Evolutionary conservation across 371 early-diverging fungal species (phyloP).

Genomic region (Haplosporangium sp.): DNA sequence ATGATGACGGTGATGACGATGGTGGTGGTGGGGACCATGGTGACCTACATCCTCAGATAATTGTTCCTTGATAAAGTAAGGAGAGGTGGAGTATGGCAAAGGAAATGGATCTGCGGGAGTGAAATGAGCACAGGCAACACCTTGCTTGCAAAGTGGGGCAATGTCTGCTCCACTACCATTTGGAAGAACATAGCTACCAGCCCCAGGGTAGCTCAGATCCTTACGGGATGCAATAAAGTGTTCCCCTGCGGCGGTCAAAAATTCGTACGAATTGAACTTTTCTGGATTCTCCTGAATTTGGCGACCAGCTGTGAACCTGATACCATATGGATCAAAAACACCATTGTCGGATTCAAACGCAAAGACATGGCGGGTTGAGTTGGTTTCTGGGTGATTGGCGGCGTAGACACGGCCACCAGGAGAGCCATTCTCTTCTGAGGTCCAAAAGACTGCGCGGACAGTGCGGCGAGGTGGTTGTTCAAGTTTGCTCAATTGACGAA

Average conservation of each 20-base stretch:
- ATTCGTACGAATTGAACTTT: constrained; percentile 42
- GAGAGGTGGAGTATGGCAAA: constrained; percentile 51
- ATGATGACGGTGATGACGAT: constrained; percentile 5
- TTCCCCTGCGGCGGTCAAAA: constrained; percentile 38
- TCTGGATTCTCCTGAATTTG: constrained; percentile 37
- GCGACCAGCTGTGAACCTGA: constrained; percentile 40
- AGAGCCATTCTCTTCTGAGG: constrained; percentile 66
- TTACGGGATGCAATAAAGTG: constrained; percentile 41
- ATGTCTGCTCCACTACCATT: constrained; percentile 60
- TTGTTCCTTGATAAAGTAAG: constrained; percentile 31
- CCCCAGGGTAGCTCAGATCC: constrained; percentile 45
- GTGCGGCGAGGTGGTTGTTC: constrained; percentile 63
- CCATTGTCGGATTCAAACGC: constrained; percentile 69
- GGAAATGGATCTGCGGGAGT: constrained; percentile 58
- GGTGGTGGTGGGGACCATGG: neutral
- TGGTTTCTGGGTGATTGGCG: constrained; percentile 55
- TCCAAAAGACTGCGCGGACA: constrained; percentile 69
- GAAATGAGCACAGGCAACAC: constrained; percentile 65
- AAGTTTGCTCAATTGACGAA: constrained; percentile 58
- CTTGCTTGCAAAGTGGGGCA: constrained; percentile 57
- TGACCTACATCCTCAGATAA: constrained; percentile 4
- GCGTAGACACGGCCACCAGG: constrained; percentile 65
- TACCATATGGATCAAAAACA: constrained; percentile 66
- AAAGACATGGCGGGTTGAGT: constrained; percentile 59
- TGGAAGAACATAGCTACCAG: constrained; percentile 35